phyloP scores from a whole-genome alignment of 805 yeast genomes.

The Candida vartiovaarae region DNA sequence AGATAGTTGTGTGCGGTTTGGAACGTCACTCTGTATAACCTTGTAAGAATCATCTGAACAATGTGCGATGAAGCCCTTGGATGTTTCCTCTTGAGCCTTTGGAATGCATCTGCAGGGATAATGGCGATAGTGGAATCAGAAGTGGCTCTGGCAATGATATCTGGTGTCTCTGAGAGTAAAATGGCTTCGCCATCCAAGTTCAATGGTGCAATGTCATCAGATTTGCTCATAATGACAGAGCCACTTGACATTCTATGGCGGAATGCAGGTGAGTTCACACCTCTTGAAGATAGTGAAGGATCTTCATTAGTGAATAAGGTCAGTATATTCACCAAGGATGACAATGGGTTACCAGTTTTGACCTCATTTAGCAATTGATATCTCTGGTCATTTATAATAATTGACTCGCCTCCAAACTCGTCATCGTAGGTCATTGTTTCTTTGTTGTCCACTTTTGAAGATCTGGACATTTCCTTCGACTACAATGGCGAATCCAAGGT shows the following conservation, averaged over 20 bases:
- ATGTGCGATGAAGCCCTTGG: constrained; percentile 92
- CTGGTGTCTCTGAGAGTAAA: constrained; percentile 7
- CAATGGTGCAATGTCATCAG: constrained; percentile 14
- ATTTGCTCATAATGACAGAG: not conserved
- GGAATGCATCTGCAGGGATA: constrained; percentile 80
- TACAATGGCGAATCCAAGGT: constrained; percentile 82
- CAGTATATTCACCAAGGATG: constrained; percentile 74
- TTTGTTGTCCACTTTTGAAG: constrained; percentile 39
- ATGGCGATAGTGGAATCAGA: constrained; percentile 80
- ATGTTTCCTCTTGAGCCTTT: constrained; percentile 59
- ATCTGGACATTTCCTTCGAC: constrained; percentile 88
- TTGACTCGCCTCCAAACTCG: constrained; percentile 25
- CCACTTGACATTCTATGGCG: not conserved
- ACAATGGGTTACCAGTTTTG: constrained; percentile 76
- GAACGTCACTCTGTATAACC: constrained; percentile 84
- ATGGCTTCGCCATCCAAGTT: constrained; percentile 8
- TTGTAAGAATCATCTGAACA: constrained; percentile 83
- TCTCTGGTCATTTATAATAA: constrained; percentile 46
- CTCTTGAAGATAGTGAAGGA: constrained; percentile 1
- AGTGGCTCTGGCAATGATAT: constrained; percentile 67
- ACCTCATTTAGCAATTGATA: constrained; percentile 77
- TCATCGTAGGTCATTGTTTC: constrained; percentile 13
- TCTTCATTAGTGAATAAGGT: constrained; percentile 57
- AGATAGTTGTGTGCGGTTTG: constrained; percentile 84
- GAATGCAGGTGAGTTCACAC: constrained; percentile 3